Evolutionary conservation across 1,284 basidiomycete genomes (phyloP).

Genomic region (Pulchroboletus neoregius): DNA sequence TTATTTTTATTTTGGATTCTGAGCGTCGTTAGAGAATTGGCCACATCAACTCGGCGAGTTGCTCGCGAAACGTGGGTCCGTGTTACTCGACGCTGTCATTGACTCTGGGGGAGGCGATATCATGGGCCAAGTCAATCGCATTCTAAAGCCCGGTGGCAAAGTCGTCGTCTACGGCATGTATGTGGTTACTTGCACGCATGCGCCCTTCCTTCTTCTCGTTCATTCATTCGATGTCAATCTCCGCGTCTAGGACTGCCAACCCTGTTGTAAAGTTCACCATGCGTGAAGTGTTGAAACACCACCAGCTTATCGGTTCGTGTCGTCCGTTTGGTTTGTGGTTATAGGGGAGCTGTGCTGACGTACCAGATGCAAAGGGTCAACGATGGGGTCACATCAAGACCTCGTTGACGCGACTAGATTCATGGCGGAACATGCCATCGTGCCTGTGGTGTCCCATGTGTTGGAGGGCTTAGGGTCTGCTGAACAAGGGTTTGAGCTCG

Average conservation of each 20-base stretch:
- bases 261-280: constrained; percentile 69
- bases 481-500: constrained; percentile 67
- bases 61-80: constrained; percentile 38
- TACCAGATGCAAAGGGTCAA: constrained; percentile 51
- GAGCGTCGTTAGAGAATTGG: constrained; percentile 54
- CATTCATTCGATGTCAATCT: constrained; percentile 12
- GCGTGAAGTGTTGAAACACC: constrained; percentile 76
- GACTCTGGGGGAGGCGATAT: constrained; percentile 83
- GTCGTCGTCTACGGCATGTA: constrained; percentile 80
- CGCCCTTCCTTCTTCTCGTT: constrained; percentile 1
- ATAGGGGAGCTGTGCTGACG: constrained; percentile 9
- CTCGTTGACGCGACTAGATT: constrained; percentile 71
- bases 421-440: constrained; percentile 61
- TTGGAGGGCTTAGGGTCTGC: constrained; percentile 66
- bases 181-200: constrained; percentile 23
- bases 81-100: constrained; percentile 65
- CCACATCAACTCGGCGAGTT: constrained; percentile 49
- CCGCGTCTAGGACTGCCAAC: constrained; percentile 57
- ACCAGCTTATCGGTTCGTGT: constrained; percentile 64
- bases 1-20: not conserved
- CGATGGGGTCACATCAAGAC: constrained; percentile 82
- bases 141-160: constrained; percentile 67
- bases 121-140: constrained; percentile 49
- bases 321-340: constrained; percentile 2
- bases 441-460: constrained; percentile 72